Base-by-base conservation (phyloP, 768 basidiomycete genomes). In the Hortiboletus flavorubellus region DNA sequence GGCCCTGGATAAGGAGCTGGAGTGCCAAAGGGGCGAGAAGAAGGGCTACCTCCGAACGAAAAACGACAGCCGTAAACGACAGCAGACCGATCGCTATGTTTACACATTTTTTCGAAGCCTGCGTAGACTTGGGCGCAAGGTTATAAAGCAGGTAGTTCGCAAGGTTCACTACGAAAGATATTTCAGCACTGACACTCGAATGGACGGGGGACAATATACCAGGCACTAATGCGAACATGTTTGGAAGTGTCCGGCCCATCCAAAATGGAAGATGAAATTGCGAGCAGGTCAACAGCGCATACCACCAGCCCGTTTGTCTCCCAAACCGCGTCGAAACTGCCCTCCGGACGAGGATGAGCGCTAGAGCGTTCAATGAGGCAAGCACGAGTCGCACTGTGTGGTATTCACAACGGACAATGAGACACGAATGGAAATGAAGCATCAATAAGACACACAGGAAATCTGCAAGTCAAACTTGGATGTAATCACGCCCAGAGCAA, bases 241-340 rank as follows among this genome's bases (percentile, higher is more conserved):
- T 99, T 2, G 97, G 96, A 8, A 98, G 71, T 0, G 96, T 97
- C 51, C 97, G 75, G 3, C 93, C 86, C 78, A 93, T 91, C 87
- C 93, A 98, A 69, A 92, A 99, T 8, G 86, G 86, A 6, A 95
- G 66, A 67, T 98, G 97, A 66, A 97, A 98, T 65, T 96, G 93
- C 0, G 87, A 83, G 59, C 83, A 78, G 4, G 84, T 84, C n/a
- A 97, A 67, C 0, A 94, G 58, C 1, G 80, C 70, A 67, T 87
- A 96, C 62, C 82, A 77, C 15, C 78, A 63, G 14, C 83, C 76
- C 0, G 85, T 78, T 4, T 69, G 66, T 2, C 74, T 69, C 15
- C 90, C 92, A 60, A 87, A 96, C 18, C 87, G 82, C 11, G 71
- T 70, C 0, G 79, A 74, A 2, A 90, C 78, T 2, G 85, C 82